Evolutionary conservation across 2,329 filamentous ascomycete species (phyloP).

Genomic region (Cercospora berteroae): DNA sequence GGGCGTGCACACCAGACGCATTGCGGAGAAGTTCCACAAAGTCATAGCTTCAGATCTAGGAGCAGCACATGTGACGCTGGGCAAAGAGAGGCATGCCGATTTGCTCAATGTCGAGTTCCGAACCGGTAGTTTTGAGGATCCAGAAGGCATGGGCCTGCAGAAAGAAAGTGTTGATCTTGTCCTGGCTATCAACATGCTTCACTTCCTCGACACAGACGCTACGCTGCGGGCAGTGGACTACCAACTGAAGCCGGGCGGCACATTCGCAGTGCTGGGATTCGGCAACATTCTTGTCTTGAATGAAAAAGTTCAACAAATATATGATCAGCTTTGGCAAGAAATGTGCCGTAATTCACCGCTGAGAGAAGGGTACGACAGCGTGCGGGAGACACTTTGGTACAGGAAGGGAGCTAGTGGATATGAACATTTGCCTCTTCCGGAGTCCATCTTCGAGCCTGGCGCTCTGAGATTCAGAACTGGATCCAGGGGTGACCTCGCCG

Average conservation of each 20-base stretch:
- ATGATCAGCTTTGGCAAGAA: neutral
- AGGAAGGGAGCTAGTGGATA: neutral
- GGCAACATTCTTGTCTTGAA: neutral
- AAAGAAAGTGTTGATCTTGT: constrained; percentile 8
- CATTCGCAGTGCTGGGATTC: neutral
- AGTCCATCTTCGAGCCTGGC: neutral
- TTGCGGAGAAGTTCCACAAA: constrained; percentile 1
- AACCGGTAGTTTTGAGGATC: neutral
- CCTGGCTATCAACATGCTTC: constrained; percentile 4
- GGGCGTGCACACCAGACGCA: constrained; percentile 3
- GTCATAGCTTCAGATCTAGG: constrained; percentile 6
- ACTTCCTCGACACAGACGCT: constrained; percentile 6
- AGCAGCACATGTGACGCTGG: neutral
- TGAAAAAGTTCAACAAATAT: neutral
- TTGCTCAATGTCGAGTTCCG: constrained; percentile 2
- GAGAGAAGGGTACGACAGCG: neutral
- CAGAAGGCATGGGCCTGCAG: neutral
- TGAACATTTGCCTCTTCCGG: neutral
- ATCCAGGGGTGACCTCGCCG: neutral
- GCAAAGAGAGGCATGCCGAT: neutral
- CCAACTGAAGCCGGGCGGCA: constrained; percentile 10
- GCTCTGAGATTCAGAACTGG: neutral
- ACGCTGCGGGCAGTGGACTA: neutral
- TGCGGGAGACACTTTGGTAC: neutral
- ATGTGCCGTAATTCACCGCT: neutral